Evolutionary conservation across 805 yeast species (phyloP).

Genomic region (Kazachstania martiniae): DNA sequence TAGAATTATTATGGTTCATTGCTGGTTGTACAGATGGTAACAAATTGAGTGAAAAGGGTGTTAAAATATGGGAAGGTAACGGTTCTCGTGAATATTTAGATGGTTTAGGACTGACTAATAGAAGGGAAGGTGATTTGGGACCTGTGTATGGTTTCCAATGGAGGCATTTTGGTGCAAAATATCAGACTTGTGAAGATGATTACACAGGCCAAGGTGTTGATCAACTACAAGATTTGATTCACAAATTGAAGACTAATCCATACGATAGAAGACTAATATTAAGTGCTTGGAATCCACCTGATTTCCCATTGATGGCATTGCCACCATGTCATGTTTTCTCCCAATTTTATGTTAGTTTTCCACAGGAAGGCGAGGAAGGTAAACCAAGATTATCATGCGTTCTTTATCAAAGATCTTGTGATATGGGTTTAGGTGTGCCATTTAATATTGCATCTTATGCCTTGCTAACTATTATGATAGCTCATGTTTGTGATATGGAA

Average conservation of each 20-base stretch:
- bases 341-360: conserved; percentile 91
- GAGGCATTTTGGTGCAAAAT: conserved; percentile 97
- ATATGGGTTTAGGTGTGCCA: conserved; percentile 99
- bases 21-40: conserved; percentile 85
- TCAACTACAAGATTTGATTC: conserved; percentile 71
- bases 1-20: conserved; percentile 89
- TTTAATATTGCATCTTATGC: conserved; percentile 97
- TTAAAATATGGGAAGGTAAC: conserved; percentile 98
- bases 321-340: conserved; percentile 98
- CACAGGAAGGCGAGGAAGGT: conserved; percentile 25
- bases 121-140: conserved; percentile 91
- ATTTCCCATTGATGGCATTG: conserved; percentile 84
- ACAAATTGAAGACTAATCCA: conserved; percentile 76
- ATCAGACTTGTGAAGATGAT: conserved; percentile 75
- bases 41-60: conserved; percentile 66
- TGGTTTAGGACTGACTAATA: conserved; percentile 61
- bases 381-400: conserved; percentile 74
- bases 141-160: conserved; percentile 99
- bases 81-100: conserved; percentile 90
- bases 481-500: conserved; percentile 88
- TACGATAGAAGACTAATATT: conserved; percentile 88
- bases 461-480: conserved; percentile 84
- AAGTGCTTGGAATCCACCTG: conserved; percentile 99
- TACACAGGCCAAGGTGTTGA: conserved; percentile 85
- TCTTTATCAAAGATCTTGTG: conserved; percentile 95